Evolutionary conservation across 768 basidiomycete genomes (phyloP).

Genomic region (Rhizopogon sp.): DNA sequence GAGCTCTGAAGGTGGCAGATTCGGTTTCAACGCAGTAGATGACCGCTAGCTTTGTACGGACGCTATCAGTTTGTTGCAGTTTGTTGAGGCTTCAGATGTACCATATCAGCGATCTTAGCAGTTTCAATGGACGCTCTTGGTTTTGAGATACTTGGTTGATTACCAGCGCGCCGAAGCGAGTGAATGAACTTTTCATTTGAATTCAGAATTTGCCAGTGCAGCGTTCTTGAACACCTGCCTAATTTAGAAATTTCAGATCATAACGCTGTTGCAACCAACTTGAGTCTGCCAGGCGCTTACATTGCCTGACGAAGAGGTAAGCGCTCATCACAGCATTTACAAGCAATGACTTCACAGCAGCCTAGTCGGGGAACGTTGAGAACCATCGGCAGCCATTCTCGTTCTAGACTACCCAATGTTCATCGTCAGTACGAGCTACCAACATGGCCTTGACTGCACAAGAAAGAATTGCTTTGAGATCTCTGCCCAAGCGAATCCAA

Average conservation of each 20-base stretch:
- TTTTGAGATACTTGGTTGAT: not conserved
- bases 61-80: conserved; percentile 1
- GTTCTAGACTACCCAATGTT: not conserved
- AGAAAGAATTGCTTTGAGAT: not conserved
- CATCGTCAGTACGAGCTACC: not conserved
- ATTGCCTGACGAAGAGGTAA: not conserved
- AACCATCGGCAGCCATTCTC: not conserved
- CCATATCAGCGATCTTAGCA: not conserved
- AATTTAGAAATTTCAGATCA: no score
- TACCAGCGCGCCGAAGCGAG: no score
- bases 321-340: not conserved
- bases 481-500: not conserved
- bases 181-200: no score
- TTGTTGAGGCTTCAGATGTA: not conserved
- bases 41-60: no score
- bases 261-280: no score
- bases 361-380: not conserved
- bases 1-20: not conserved
- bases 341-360: not conserved
- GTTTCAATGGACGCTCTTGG: not conserved
- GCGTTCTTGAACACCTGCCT: no score
- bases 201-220: no score
- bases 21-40: not conserved
- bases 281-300: no score
- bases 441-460: not conserved